Evolutionary conservation across 768 basidiomycete species (phyloP), one percentile per base, ranked within the genome.

Genomic region (Tulasnella sp.): DNA sequence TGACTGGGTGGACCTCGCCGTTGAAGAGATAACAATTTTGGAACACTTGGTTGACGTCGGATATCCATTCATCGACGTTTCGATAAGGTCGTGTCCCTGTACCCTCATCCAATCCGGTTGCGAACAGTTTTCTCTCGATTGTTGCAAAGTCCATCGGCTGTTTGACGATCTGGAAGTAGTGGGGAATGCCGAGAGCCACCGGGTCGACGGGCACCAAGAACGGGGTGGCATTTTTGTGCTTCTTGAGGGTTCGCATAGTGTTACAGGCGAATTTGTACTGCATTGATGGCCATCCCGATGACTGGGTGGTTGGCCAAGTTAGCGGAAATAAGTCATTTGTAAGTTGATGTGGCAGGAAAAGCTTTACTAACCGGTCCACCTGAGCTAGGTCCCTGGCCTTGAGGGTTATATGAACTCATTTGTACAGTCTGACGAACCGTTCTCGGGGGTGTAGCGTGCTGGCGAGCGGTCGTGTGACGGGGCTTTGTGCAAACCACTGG

Each of bases 111-210:
- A 44, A 68, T 24, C 68, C 71, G 21, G 78, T 79, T 31, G 78
- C 84, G 71, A 83, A 80, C 14, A 87, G 81, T 81, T 87, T 86
- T 52, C 81, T 82, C 83, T 88, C 87, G 78, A 87, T 83, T 38
- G 87, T 87, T 9, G 83, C 83, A 40, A 88, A 83, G 78, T 88
- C 87, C 86, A 87, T 87, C n/a, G 87, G 87, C 10, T 83, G 80
- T 24, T 81, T 82, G 82, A 88, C 84, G 80, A 87, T 83, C 27
- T 84, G 81, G 79, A 82, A 80, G 82, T 88, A 88, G 81, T 86
- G 85, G 21, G 87, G 87, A 40, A 88, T 86, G 77, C 83, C 84
- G 77, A 87, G 83, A 2, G 83, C 84, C 80, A 87, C 82, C 21
- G 84, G 82, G 81, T 88, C 87, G 79, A 88, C 87, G 18, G 87